Percentiles rank a stretch among this genome's conserved stretches.
Conservation (phyloP, 331 rosid genomes). For the Quercus phellos region DNA sequence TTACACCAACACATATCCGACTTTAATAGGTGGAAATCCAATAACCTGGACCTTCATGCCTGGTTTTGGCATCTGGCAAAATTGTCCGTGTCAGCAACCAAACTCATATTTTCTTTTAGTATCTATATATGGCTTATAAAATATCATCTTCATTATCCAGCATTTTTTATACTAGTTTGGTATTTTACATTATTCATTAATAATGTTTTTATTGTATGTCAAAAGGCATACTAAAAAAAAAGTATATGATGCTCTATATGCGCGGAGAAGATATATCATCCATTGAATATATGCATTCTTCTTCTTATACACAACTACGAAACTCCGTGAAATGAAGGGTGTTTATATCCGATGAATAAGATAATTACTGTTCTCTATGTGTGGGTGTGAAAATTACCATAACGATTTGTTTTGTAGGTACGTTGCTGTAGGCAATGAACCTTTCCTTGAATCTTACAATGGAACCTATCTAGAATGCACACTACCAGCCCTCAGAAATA, state of each 20-base stretch:
- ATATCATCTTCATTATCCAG: no score
- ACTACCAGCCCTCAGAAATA: conserved; percentile 74
- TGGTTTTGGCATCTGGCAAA: no score
- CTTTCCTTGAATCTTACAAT: conserved; percentile 71
- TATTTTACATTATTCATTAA: no score
- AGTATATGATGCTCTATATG: neutral
- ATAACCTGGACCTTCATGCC: no score
- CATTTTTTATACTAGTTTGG: no score
- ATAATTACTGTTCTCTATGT: neutral
- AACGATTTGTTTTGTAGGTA: conserved; percentile 49
- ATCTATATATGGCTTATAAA: neutral
- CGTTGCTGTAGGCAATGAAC: conserved; percentile 88
- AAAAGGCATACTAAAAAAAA: neutral
- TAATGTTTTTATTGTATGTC: no score
- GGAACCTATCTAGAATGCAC: conserved; percentile 52
- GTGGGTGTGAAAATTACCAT: neutral
- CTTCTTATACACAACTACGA: no score
- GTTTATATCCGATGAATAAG: no score
- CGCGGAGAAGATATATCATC: no score
- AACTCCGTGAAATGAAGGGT: no score
- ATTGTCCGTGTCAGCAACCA: neutral
- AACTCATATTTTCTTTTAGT: neutral
- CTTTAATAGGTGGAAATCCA: no score
- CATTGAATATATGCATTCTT: no score
- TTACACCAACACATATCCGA: neutral